Evolutionary conservation across 768 basidiomycete species (phyloP), one percentile per base, ranked within the genome.

Genomic region (Lyophyllum shimeji): DNA sequence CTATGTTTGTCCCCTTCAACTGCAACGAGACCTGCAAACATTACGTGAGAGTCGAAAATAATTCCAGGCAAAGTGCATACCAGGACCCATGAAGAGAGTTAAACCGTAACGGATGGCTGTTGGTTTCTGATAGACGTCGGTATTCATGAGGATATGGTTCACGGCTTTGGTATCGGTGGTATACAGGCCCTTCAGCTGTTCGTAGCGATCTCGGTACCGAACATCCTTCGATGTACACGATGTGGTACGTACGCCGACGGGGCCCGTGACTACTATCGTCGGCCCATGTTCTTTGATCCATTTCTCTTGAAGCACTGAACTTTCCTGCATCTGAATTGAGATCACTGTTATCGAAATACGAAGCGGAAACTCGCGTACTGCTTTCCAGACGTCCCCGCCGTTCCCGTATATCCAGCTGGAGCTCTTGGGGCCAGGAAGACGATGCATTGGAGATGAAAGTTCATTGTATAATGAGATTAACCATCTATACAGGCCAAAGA

Each of bases 91-190:
- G 25, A 86, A 62, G 15, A 65, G 67, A 12, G 65, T 56, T 3
- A 87, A 65, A 37, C 52, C 64, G 37, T 67, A 72, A 8, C 79
- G 71, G 4, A 68, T 60, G 0, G 64, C 57, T 9, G 73, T 71
- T 0, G 85, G 76, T 60, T 89, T 90, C 55, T 81, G 79, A 58
- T 85, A 90, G 37, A 74, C 69, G 25, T 77, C 67, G 25, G 70
- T 71, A 53, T 87, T 83, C 57, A 77, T 75, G 13, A 93, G 72
- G 48, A 93, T 73, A 59, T 91, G 83, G 40, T 79, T 77, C 34
- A 92, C 39, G 0, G 87, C 89, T 21, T 81, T 80, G 51, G 59
- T 51, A 25, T 60, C 60, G 29, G 46, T 55, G 5, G 60, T 60
- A 29, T 60, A 55, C 15, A 60, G 12, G 20, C 56, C 52, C 23